These are phyloP conservation scores for Telfairia occidentalis DNA, from an alignment of 331 rosid species.

Conservation along the genomic window DNA sequence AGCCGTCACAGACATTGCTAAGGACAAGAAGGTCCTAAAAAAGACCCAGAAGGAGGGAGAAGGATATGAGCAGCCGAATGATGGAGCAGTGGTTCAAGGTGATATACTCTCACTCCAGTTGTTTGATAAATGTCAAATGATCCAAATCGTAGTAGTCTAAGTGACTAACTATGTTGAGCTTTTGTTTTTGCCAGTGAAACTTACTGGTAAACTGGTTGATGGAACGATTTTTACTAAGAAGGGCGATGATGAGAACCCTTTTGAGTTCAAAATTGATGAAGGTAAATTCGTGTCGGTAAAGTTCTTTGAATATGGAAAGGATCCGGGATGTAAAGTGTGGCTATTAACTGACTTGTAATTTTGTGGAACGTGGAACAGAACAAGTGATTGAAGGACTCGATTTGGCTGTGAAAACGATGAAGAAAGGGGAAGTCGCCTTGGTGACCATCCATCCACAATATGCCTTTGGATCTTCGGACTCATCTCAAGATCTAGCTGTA, in stretches of 20 bases:
- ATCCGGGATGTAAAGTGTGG: neutral
- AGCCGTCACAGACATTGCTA: constrained; percentile 43
- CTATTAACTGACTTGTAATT: neutral
- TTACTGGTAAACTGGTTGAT: constrained; percentile 52
- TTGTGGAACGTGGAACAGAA: constrained; percentile 13
- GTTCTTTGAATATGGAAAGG: neutral
- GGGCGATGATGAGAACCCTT: constrained; percentile 46
- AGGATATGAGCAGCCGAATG: constrained; percentile 77
- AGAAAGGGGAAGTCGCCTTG: constrained; percentile 32
- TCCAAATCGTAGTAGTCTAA: neutral
- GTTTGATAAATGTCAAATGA: neutral
- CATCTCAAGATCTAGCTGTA: constrained; percentile 28
- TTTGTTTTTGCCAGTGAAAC: constrained; percentile 38
- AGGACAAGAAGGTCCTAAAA: constrained; percentile 55
- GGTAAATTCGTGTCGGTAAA: constrained; percentile 21
- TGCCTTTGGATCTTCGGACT: constrained; percentile 31
- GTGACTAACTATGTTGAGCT: neutral
- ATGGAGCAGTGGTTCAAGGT: constrained; percentile 81
- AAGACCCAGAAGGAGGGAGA: constrained; percentile 72
- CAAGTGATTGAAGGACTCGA: constrained; percentile 42
- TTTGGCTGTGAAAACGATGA: constrained; percentile 35
- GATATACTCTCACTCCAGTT: neutral
- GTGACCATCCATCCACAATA: constrained; percentile 35
- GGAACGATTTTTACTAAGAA: constrained; percentile 49
- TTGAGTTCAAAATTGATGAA: constrained; percentile 61